A percentile compares a stretch with the other conserved stretches of the same genome.
Evolutionary conservation across 495 filamentous ascomycete genomes (phyloP).

Genomic region (Cudoniella acicularis): DNA sequence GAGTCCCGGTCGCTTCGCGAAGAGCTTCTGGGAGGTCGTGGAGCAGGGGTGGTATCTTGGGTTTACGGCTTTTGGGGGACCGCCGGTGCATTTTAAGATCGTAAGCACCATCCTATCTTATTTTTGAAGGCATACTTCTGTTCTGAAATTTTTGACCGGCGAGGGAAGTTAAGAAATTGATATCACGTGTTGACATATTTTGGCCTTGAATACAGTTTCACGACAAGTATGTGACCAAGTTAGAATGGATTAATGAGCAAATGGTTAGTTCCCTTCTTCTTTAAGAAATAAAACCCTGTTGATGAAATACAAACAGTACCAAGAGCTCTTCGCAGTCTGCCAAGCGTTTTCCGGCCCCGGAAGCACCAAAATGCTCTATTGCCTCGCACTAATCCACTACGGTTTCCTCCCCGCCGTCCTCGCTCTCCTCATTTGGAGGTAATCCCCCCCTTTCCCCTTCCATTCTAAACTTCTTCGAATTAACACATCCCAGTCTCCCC

Average conservation of each 20-base stretch:
- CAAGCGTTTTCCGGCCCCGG: constrained; percentile 74
- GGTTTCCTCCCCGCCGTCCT: constrained; percentile 61
- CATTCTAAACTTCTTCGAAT: too few species aligned
- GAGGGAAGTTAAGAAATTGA: not conserved
- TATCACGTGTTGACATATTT: not conserved
- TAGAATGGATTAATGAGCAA: constrained; percentile 73
- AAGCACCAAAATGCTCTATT: constrained; percentile 78
- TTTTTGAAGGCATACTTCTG: constrained; percentile 15
- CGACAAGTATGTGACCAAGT: constrained; percentile 60
- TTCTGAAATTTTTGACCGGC: not conserved
- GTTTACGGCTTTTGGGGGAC: constrained; percentile 69
- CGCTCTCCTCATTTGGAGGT: constrained; percentile 70
- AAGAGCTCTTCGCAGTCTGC: constrained; percentile 77
- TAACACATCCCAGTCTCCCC: constrained; percentile 48
- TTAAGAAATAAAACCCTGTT: not conserved
- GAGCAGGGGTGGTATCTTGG: constrained; percentile 61
- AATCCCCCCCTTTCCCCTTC: constrained; percentile 2
- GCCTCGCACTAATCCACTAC: constrained; percentile 62
- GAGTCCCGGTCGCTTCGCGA: not conserved
- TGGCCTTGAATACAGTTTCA: constrained; percentile 42
- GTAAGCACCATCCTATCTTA: constrained; percentile 4
- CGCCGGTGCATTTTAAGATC: constrained; percentile 70
- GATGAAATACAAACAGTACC: constrained; percentile 51
- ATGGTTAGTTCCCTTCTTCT: constrained; percentile 38
- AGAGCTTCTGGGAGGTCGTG: constrained; percentile 14